Base-by-base conservation (phyloP, 148 eudicot species). In the Cornus suecica region DNA sequence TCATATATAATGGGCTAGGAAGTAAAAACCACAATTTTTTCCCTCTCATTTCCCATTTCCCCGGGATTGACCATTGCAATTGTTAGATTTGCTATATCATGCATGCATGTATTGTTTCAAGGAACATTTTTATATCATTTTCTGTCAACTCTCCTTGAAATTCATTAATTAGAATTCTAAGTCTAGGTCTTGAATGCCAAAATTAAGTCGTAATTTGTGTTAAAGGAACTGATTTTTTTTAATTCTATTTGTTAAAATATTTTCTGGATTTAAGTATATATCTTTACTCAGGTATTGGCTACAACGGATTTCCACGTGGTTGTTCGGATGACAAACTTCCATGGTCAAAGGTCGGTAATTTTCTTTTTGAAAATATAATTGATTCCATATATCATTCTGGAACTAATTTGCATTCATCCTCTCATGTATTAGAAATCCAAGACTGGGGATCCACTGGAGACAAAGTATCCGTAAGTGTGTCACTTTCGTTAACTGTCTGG, bases 231-330 rank as follows among this genome's bases (percentile, higher is more conserved):
- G 45, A 41, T 4, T 41, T 4, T 41, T 41, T 48, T 16, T 11
- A 48, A 14, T 45, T 13, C 15, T 45, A 45, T 13, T 11, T 58
- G 18, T 20, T 58, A 72, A 15, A 8, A 24, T 76, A 62, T 26
- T 73, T 65, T 52, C 61, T 71, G 27, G 42, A 16, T 32, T 30
- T 42, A 24, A 71, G 73, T 34, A 48, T 63, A 80, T 72, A 78
- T 79, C 41, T 80, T 58, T 77, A 32, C 69, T 51, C 82, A 94
- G 98, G 98, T 77, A 94, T 94, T 76, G 98, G 98, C 74, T 94
- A 91, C 85, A 94, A 94, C 84, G 98, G 98, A 41, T 94, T 94
- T 76, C 98, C 98, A 42, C 88, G 98, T 70, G 98, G 98, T 34
- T 91, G 97, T 77, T 90, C 98, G 10, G 98, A 94, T 83, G 98